Evolutionary conservation across 257 asterid species (phyloP).

Genomic region (Prunella vulgaris): DNA sequence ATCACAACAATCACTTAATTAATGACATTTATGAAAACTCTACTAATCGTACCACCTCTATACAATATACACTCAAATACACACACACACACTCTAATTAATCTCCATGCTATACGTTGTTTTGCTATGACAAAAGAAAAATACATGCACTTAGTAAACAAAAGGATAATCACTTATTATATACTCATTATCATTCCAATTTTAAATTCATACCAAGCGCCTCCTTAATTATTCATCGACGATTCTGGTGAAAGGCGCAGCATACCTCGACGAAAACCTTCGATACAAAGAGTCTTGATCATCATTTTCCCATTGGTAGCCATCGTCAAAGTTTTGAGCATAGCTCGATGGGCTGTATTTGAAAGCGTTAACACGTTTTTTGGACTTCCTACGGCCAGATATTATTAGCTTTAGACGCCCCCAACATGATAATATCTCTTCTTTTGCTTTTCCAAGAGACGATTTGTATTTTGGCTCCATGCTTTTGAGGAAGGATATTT

Average conservation of each 20-base stretch:
- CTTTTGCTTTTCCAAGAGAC: not conserved
- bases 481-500: not conserved
- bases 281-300: not conserved
- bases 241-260: not conserved
- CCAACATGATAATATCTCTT: constrained; percentile 21
- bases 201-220: too few species aligned
- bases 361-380: not conserved
- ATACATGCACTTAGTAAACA: too few species aligned
- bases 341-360: constrained; percentile 21
- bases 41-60: too few species aligned
- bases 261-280: constrained; percentile 18
- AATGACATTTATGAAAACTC: too few species aligned
- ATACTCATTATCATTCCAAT: too few species aligned
- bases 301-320: constrained; percentile 8
- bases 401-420: constrained; percentile 15
- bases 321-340: constrained; percentile 22
- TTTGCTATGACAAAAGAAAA: too few species aligned
- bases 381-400: not conserved
- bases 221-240: not conserved
- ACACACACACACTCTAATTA: too few species aligned
- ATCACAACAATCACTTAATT: too few species aligned
- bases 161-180: too few species aligned
- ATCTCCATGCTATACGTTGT: too few species aligned
- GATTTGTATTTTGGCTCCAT: constrained; percentile 14
- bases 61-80: too few species aligned